A percentile compares a stretch with the other conserved stretches of the same genome.
Conservation (phyloP, 176 grass and related monocot species). For the Triticum monococcum region DNA sequence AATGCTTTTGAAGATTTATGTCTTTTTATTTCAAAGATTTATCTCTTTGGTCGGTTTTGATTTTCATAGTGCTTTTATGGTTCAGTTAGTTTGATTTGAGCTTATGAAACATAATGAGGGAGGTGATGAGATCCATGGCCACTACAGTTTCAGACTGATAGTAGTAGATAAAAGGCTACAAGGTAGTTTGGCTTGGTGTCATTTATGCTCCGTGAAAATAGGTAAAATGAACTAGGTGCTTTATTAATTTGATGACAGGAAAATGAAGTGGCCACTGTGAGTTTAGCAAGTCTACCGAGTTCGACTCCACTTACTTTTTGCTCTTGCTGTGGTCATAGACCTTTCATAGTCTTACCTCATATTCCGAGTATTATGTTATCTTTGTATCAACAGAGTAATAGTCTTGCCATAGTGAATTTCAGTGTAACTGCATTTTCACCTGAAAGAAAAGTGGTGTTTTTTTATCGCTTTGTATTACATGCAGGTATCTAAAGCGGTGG, state of each 20-base stretch:
- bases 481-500: conserved; percentile 70
- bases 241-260: neutral
- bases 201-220: neutral
- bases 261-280: neutral
- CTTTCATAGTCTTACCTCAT: conserved; percentile 9
- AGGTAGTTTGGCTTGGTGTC: neutral
- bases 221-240: neutral
- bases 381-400: neutral
- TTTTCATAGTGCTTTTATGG: neutral
- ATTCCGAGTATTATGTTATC: neutral
- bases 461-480: neutral
- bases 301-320: neutral
- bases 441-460: neutral
- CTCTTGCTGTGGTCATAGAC: neutral
- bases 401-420: conserved; percentile 10
- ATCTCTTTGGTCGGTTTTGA: neutral
- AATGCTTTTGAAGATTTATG: neutral
- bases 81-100: neutral
- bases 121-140: neutral
- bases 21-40: neutral
- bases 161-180: neutral
- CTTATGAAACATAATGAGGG: neutral
- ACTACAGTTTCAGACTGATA: neutral
- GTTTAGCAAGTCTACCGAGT: neutral
- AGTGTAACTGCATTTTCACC: neutral